Base-by-base conservation (phyloP, 257 asterid species). In the Schizonepeta tenuifolia region DNA sequence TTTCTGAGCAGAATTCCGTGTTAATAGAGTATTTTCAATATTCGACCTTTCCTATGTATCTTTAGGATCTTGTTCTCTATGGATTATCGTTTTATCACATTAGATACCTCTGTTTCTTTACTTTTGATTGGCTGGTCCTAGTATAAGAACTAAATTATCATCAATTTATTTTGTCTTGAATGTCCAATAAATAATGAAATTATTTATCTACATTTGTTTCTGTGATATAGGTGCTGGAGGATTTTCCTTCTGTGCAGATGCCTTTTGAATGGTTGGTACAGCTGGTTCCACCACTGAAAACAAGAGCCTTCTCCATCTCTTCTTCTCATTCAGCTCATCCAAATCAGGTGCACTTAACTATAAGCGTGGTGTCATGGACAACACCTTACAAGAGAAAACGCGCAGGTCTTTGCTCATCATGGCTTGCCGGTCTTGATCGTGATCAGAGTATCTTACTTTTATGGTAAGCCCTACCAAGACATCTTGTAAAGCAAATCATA, bases 261-360 rank as follows among this genome's bases (percentile, higher is more conserved):
- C 97, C 97, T 24, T 87, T 91, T 33, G 98, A 91, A 72, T 92
- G 99, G 99, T 79, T 95, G 88, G 91, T 94, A 51, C 96, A 90
- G 79, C 81, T 91, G 65, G 97, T 94, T 67, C 98, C 99, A 63
- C 89, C 93, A 18, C 81, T 95, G 68, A 87, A 88, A 83, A 82
- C 86, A 26, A 89, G 98, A 77, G 91, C 96, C 66, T 95, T 90
- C 79, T 95, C 98, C 78, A 90, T 95, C 71, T 83, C 98, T 46
- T 95, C 98, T 49, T 94, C 95, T 72, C 86, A 51, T 77, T 74
- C 75, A 36, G 96, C 81, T 78, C 98, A 94, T 81, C 97, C 90
- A 13, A 94, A 91, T 72, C 89, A 94, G 75, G 95, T 91, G 49
- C 97, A 94, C 85, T 74, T 94, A 80, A 88, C 99, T 17, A 87